Percentiles rank a stretch among this genome's conserved stretches.
Conservation (phyloP, 495 filamentous ascomycete species). For the Podospora bellae-mahoneyi region DNA sequence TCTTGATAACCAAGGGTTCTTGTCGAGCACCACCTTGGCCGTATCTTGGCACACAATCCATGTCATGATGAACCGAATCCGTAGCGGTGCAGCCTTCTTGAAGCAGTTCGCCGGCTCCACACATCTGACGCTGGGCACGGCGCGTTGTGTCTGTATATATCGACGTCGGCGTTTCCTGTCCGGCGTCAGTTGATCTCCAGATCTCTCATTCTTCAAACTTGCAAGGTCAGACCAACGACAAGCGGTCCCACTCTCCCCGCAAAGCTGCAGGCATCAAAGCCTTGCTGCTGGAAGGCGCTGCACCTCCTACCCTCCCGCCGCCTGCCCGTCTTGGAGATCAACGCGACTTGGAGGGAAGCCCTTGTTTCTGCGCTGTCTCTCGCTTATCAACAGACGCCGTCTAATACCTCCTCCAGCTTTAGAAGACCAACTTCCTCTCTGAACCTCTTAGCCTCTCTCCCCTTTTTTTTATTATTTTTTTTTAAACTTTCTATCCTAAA, state of each 20-base stretch:
- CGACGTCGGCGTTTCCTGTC: not conserved
- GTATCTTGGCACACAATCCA: slow-evolving; percentile 15
- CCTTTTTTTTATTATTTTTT: not conserved
- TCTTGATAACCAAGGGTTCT: slow-evolving; percentile 4
- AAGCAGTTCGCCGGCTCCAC: not conserved
- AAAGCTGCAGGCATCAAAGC: not conserved
- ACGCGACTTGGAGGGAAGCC: not conserved
- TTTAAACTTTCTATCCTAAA: not conserved
- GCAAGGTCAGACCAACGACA: not conserved
- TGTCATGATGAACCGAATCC: slow-evolving; percentile 5
- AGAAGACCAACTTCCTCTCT: not conserved
- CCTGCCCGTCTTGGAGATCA: not conserved
- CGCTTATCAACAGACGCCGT: not conserved
- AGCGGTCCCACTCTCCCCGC: not conserved
- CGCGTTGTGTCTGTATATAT: slow-evolving; percentile 4
- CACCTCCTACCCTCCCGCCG: not conserved
- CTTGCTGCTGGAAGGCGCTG: not conserved
- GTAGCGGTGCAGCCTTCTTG: not conserved
- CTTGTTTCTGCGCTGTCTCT: not conserved
- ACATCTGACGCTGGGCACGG: not conserved
- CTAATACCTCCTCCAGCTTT: not conserved
- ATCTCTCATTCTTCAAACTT: not conserved
- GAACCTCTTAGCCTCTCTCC: not conserved
- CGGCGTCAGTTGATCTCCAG: not conserved
- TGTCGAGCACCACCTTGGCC: slow-evolving; percentile 14